Conservation (phyloP, 345 rosid species). For the Syzygium jambos region DNA sequence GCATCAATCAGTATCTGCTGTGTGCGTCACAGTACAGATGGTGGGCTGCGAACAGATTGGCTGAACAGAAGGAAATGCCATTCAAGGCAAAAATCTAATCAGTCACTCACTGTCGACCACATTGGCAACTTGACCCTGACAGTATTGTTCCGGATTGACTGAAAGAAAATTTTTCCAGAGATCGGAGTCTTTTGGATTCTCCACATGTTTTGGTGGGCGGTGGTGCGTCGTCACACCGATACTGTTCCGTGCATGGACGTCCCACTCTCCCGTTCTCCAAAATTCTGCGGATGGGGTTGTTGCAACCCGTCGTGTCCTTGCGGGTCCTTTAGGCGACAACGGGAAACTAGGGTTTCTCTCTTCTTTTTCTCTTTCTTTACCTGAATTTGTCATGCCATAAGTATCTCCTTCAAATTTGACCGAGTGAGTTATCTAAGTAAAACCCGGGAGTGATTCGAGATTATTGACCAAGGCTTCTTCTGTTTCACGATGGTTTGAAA, state of each 20-base stretch:
- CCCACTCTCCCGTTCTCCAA: not conserved
- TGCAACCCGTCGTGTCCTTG: not conserved
- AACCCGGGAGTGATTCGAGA: not conserved
- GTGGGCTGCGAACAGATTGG: not conserved
- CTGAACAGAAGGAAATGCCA: not conserved
- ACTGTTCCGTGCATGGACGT: not conserved
- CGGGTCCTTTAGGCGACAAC: not conserved
- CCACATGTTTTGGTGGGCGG: not conserved
- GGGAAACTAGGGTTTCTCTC: not conserved
- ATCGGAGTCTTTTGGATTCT: not conserved
- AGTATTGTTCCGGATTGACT: not conserved
- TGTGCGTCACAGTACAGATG: not conserved
- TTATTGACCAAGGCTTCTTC: not conserved
- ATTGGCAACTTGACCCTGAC: not conserved
- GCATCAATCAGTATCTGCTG: not conserved
- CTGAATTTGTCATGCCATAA: not conserved
- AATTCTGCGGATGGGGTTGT: not conserved
- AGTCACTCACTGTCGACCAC: not conserved
- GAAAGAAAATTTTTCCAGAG: not conserved
- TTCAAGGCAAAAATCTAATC: slow-evolving; percentile 5
- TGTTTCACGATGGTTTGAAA: too few species aligned
- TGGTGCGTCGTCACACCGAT: not conserved
- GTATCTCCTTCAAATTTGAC: not conserved
- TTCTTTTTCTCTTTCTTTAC: not conserved
- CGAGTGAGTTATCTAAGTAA: not conserved